Evolutionary conservation across 352 stramenopile genomes (phyloP).

Genomic region (Pythium apleroticum): DNA sequence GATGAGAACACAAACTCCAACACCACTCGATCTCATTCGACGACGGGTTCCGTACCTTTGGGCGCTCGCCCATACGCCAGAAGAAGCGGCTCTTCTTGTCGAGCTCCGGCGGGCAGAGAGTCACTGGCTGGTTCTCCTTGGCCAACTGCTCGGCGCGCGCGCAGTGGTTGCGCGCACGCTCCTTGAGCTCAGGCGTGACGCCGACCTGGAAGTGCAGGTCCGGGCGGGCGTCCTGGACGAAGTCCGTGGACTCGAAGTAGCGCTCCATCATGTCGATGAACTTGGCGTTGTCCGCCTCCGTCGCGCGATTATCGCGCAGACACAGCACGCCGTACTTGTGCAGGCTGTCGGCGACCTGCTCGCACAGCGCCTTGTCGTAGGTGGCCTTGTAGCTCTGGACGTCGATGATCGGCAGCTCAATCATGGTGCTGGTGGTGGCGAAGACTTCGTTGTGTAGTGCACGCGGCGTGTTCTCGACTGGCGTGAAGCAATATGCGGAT

Average conservation of each 20-base stretch:
- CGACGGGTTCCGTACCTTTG: slow-evolving; percentile 19
- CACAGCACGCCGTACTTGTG: slow-evolving; percentile 87
- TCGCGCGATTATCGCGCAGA: slow-evolving; percentile 73
- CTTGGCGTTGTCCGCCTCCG: slow-evolving; percentile 68
- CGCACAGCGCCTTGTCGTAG: slow-evolving; percentile 65
- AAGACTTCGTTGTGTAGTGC: neutral
- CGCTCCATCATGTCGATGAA: slow-evolving; percentile 94
- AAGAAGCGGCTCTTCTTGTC: slow-evolving; percentile 96
- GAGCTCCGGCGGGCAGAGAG: slow-evolving; percentile 84
- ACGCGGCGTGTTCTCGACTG: slow-evolving; percentile 16
- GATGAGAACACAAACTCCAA: neutral
- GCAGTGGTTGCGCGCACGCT: slow-evolving; percentile 87
- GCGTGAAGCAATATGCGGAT: neutral
- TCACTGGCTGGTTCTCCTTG: slow-evolving; percentile 68
- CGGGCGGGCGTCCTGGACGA: slow-evolving; percentile 83
- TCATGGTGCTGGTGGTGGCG: slow-evolving; percentile 35
- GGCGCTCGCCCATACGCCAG: slow-evolving; percentile 89
- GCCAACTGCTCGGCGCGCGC: slow-evolving; percentile 46
- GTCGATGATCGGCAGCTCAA: slow-evolving; percentile 83
- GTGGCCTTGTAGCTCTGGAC: slow-evolving; percentile 77
- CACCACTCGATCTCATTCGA: neutral
- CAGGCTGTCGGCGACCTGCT: slow-evolving; percentile 76
- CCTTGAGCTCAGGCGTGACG: slow-evolving; percentile 85
- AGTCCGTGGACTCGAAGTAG: slow-evolving; percentile 91
- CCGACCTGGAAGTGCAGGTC: slow-evolving; percentile 90